phyloP scores from a whole-genome alignment of 257 asterid genomes.

The Solanum tarapatanum region DNA sequence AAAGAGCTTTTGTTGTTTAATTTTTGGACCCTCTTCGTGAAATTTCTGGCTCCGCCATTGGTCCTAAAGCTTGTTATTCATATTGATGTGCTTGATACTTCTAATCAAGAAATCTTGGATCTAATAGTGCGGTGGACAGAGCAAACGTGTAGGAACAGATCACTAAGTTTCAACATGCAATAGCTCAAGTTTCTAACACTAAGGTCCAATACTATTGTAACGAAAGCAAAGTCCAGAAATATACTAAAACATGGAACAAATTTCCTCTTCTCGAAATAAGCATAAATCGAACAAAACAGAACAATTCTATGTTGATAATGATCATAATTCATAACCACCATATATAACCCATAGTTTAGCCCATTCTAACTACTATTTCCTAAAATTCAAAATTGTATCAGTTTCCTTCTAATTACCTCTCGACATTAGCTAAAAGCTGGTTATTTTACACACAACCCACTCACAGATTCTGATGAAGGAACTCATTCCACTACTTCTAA shows the following conservation, averaged over 20 bases:
- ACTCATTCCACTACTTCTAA: not conserved
- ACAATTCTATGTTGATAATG: not conserved
- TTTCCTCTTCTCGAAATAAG: not conserved
- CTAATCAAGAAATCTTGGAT: not conserved
- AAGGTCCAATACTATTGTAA: not conserved
- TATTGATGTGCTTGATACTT: not conserved
- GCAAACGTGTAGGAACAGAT: not conserved
- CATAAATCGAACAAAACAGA: not conserved
- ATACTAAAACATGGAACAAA: not conserved
- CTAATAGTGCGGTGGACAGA: not conserved
- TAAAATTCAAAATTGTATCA: not conserved
- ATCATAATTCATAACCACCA: not conserved
- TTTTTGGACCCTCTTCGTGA: too few species aligned
- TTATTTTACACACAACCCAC: not conserved
- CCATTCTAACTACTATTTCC: not conserved
- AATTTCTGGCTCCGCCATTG: too few species aligned
- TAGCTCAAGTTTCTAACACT: not conserved
- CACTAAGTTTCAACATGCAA: not conserved
- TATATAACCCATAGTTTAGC: not conserved
- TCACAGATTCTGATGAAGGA: not conserved
- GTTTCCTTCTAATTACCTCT: not conserved
- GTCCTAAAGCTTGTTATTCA: not conserved
- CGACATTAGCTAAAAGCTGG: not conserved
- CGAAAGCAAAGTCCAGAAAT: not conserved
- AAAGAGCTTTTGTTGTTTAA: too few species aligned